Conservation (phyloP, 1,139 yeast genomes). For the Kodamaea sp. region DNA sequence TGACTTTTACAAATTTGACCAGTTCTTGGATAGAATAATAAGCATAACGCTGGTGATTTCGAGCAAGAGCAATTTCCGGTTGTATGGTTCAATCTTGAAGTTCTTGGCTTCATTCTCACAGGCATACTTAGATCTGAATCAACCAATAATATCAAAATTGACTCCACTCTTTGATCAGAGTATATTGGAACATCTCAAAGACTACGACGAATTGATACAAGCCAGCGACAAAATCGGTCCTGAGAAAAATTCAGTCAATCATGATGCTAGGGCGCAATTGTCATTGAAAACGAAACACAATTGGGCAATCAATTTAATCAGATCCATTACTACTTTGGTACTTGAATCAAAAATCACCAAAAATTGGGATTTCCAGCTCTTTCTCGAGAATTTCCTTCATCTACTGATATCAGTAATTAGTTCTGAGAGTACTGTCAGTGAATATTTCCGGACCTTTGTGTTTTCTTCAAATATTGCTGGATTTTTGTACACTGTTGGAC, state of each 20-base stretch:
- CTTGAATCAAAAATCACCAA: slow-evolving; percentile 1
- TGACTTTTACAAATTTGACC: slow-evolving; percentile 8
- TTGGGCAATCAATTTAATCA: slow-evolving; percentile 7
- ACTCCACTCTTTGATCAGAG: slow-evolving; percentile 23
- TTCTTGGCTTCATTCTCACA: slow-evolving; percentile 4
- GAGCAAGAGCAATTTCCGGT: slow-evolving; percentile 6
- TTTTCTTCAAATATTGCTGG: background rate
- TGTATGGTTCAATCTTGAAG: slow-evolving; percentile 5
- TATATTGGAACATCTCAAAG: slow-evolving; percentile 32
- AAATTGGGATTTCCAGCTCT: slow-evolving; percentile 2
- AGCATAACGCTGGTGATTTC: slow-evolving; percentile 7
- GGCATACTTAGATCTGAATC: background rate
- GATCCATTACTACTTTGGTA: slow-evolving; percentile 1
- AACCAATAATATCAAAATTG: slow-evolving; percentile 18
- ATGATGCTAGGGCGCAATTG: background rate
- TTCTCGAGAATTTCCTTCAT: slow-evolving; percentile 2
- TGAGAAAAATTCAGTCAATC: background rate
- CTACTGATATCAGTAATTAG: slow-evolving; percentile 1
- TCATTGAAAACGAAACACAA: slow-evolving; percentile 3
- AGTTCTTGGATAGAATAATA: slow-evolving; percentile 11
- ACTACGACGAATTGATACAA: slow-evolving; percentile 14
- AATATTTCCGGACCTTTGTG: background rate
- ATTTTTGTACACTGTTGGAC: background rate
- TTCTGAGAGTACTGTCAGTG: background rate
- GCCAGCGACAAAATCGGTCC: too few relatives aligned